Conservation (phyloP, 2,329 filamentous ascomycete genomes). For the Claviceps quebecensis region DNA sequence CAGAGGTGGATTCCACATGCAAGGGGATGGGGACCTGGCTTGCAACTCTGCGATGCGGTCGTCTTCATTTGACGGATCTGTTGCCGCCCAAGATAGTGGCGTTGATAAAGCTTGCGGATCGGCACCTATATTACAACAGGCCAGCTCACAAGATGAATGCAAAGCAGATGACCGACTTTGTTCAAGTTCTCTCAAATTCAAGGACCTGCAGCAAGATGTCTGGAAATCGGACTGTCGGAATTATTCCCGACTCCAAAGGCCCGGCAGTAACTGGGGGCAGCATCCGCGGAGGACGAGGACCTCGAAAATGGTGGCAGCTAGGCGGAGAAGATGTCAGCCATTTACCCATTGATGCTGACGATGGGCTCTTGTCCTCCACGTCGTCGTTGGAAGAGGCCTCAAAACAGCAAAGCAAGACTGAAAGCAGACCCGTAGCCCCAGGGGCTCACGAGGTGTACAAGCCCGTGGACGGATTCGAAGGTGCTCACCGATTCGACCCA, state of each 20-base stretch:
- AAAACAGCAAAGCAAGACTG: background rate
- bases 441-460: conserved; percentile 21
- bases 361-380: background rate
- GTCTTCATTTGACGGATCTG: no score
- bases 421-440: conserved; percentile 1
- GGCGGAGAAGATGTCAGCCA: conserved; percentile 5
- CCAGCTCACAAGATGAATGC: background rate
- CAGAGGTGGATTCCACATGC: no score
- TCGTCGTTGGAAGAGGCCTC: conserved; percentile 2
- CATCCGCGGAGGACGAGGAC: background rate
- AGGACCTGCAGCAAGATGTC: background rate
- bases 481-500: conserved; percentile 44
- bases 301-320: conserved; percentile 4
- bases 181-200: background rate
- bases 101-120: no score
- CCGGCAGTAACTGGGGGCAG: background rate
- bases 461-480: conserved; percentile 43
- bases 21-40: no score
- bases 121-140: no score
- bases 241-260: background rate
- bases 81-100: no score
- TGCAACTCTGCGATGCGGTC: no score
- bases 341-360: conserved; percentile 4
- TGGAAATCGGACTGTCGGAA: background rate
- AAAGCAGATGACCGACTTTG: background rate